A percentile compares a stretch with the other conserved stretches of the same genome.
These are phyloP conservation scores for Pulveroboletus ravenelii DNA, from an alignment of 768 basidiomycete genomes.

Conservation along the genomic window DNA sequence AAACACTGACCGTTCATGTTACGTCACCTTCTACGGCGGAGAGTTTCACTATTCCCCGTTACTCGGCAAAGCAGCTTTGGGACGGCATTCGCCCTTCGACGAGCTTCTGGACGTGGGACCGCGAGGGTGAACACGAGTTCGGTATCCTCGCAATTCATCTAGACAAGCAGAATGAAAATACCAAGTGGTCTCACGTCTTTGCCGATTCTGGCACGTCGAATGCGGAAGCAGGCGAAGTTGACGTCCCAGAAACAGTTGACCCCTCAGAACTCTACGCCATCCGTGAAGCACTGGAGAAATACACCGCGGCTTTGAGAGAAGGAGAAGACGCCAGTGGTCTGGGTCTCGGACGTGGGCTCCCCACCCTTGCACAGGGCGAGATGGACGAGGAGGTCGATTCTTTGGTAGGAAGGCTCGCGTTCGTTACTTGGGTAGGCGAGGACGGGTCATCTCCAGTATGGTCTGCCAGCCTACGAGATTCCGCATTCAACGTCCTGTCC, in stretches of 20 bases:
- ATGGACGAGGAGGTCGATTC: constrained; percentile 87
- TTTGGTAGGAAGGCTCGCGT: constrained; percentile 59
- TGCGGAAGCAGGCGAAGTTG: constrained; percentile 42
- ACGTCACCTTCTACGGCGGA: constrained; percentile 30
- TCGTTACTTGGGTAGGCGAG: constrained; percentile 61
- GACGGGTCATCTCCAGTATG: constrained; percentile 46
- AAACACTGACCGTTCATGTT: constrained; percentile 63
- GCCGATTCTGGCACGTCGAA: constrained; percentile 39
- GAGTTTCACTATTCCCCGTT: constrained; percentile 47
- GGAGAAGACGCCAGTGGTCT: constrained; percentile 59
- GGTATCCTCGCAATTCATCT: constrained; percentile 79
- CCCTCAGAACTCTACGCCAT: constrained; percentile 77
- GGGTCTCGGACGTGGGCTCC: constrained; percentile 63
- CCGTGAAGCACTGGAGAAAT: constrained; percentile 81
- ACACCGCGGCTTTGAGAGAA: constrained; percentile 58
- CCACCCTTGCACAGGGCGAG: constrained; percentile 83
- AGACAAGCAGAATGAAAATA: constrained; percentile 79
- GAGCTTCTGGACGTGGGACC: constrained; percentile 94
- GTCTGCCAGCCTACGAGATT: constrained; percentile 32
- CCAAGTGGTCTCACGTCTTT: constrained; percentile 87
- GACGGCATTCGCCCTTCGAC: constrained; percentile 68
- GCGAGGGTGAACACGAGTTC: constrained; percentile 60
- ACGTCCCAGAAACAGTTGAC: constrained; percentile 86
- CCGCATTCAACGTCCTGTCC: constrained; percentile 57
- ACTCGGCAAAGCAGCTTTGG: constrained; percentile 69